Evolutionary conservation across 768 basidiomycete genomes (phyloP).

Genomic region (Mycena capillaripes): DNA sequence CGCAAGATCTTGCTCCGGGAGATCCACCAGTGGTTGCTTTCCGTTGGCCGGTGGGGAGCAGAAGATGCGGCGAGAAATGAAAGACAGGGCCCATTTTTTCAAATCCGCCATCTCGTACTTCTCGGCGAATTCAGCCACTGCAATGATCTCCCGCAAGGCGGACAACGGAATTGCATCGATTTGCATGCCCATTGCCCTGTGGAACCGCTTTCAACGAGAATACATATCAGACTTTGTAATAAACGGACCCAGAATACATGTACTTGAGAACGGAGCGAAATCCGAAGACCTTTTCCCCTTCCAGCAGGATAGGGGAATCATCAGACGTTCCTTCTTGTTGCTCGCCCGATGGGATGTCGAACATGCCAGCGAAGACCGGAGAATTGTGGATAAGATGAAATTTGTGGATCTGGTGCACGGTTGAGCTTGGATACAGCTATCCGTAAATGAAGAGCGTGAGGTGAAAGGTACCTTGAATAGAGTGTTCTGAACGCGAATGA

Average conservation of each 20-base stretch:
- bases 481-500: conserved; percentile 6
- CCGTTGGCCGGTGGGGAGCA: not conserved
- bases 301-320: conserved; percentile 15
- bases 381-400: conserved; percentile 11
- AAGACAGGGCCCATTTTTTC: conserved; percentile 4
- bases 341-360: conserved; percentile 2
- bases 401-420: conserved; percentile 10
- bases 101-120: conserved; percentile 7
- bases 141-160: not conserved
- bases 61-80: conserved; percentile 1
- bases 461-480: conserved; percentile 8
- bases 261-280: conserved; percentile 15
- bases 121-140: not conserved
- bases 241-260: conserved; percentile 11
- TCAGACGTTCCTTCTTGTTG: not conserved
- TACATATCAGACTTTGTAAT: not conserved
- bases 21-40: not conserved
- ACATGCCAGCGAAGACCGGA: conserved; percentile 5
- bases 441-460: not conserved
- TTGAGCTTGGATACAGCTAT: not conserved
- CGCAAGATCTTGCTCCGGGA: not conserved
- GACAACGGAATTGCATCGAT: not conserved
- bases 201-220: not conserved
- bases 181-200: conserved; percentile 4
- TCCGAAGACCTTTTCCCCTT: not conserved